phyloP scores from a whole-genome alignment of 176 grass and related monocot genomes.

The Oryza australiensis region DNA sequence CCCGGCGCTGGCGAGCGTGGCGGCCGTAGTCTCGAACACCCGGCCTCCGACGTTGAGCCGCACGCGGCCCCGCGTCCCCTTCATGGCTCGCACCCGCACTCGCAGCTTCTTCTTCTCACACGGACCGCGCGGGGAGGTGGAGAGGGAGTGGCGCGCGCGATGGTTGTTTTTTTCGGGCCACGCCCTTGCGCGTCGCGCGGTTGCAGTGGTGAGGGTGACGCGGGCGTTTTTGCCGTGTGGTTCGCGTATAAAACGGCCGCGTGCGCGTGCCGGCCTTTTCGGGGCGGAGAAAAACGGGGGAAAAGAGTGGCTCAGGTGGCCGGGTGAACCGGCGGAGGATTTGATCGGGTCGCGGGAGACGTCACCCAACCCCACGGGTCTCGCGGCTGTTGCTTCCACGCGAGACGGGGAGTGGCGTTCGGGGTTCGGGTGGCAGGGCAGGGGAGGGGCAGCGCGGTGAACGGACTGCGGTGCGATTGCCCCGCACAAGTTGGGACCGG shows the following conservation, averaged over 20 bases:
- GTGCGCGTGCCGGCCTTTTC: background rate
- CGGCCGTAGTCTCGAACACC: conserved; percentile 79
- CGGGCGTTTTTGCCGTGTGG: background rate
- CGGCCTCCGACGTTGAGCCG: conserved; percentile 80
- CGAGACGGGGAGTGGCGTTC: background rate
- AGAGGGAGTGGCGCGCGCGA: background rate
- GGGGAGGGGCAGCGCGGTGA: background rate
- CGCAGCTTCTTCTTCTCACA: too few species aligned
- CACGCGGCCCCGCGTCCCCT: conserved; percentile 42
- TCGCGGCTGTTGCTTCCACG: conserved; percentile 23
- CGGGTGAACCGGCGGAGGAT: too few species aligned
- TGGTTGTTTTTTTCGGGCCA: background rate
- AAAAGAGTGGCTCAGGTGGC: too few species aligned
- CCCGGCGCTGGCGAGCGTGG: conserved; percentile 69
- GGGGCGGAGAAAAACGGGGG: background rate
- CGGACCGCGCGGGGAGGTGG: background rate
- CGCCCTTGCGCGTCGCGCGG: too few species aligned
- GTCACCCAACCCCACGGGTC: background rate
- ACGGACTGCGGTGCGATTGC: background rate
- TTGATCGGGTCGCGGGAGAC: background rate
- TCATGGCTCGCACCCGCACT: background rate
- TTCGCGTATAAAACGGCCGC: background rate
- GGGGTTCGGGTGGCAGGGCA: conserved; percentile 16
- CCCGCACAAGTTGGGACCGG: background rate
- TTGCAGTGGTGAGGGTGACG: too few species aligned